Conservation (phyloP, 2,329 filamentous ascomycete species). For the Tolypocladium endophyticum region DNA sequence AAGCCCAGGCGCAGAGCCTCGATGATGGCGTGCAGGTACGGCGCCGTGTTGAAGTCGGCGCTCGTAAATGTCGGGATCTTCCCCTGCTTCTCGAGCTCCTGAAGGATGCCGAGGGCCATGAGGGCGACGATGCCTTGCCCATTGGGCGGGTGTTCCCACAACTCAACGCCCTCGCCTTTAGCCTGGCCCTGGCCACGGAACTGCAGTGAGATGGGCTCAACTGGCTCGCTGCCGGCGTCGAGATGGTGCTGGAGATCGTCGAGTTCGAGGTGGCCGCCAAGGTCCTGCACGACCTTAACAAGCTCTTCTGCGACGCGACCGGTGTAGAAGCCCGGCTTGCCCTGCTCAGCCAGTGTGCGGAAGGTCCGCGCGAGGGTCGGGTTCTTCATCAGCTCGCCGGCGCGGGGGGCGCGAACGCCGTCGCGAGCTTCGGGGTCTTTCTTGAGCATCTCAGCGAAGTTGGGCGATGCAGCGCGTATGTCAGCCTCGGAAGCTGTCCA, state of each 20-base stretch:
- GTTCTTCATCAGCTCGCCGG: slow-evolving; percentile 86
- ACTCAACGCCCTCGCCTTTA: slow-evolving; percentile 49
- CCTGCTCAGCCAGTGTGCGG: slow-evolving; percentile 63
- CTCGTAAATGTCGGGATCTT: slow-evolving; percentile 61
- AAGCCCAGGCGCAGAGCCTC: slow-evolving; percentile 85
- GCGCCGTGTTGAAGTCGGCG: slow-evolving; percentile 68
- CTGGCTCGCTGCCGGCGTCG: slow-evolving; percentile 57
- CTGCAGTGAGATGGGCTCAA: slow-evolving; percentile 73
- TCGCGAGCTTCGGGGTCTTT: slow-evolving; percentile 54
- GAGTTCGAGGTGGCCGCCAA: slow-evolving; percentile 67
- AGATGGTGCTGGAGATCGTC: slow-evolving; percentile 75
- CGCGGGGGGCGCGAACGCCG: slow-evolving; percentile 61
- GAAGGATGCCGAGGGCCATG: slow-evolving; percentile 86
- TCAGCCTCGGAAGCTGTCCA: slow-evolving; percentile 57
- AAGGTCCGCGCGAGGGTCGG: slow-evolving; percentile 74
- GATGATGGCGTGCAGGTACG: slow-evolving; percentile 78
- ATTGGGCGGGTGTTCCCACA: slow-evolving; percentile 97
- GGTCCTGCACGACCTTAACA: slow-evolving; percentile 63
- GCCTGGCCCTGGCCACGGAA: slow-evolving; percentile 54
- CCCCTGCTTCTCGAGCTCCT: slow-evolving; percentile 68
- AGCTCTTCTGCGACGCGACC: slow-evolving; percentile 74
- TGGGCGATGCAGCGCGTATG: slow-evolving; percentile 68
- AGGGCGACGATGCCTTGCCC: slow-evolving; percentile 91
- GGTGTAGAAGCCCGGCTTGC: slow-evolving; percentile 85
- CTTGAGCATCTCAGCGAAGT: slow-evolving; percentile 81